Conservation (phyloP, 495 filamentous ascomycete species). For the Aspergillus baeticus region DNA sequence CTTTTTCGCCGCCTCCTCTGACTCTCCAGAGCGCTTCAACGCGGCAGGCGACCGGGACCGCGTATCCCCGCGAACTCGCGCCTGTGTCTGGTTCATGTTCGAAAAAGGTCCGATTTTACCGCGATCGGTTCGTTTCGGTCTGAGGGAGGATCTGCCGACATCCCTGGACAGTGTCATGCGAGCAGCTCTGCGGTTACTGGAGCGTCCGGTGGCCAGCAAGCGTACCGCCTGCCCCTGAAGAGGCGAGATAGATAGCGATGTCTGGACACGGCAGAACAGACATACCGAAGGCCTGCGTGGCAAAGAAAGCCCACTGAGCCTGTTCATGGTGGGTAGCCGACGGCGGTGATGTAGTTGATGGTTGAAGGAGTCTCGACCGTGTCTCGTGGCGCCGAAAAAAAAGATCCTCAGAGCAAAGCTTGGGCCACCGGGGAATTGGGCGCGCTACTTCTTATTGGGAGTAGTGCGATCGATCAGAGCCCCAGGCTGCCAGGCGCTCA, state of each 20-base stretch:
- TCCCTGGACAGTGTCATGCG: slow-evolving; percentile 78
- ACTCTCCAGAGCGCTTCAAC: slow-evolving; percentile 35
- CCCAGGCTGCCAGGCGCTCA: slow-evolving; percentile 22
- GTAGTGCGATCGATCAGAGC: slow-evolving; percentile 31
- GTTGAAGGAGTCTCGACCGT: background rate
- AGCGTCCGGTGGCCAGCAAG: slow-evolving; percentile 38
- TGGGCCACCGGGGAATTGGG: slow-evolving; percentile 12
- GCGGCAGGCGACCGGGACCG: slow-evolving; percentile 39
- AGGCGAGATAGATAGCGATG: slow-evolving; percentile 16
- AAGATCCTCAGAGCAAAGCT: slow-evolving; percentile 19
- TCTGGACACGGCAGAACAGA: slow-evolving; percentile 39
- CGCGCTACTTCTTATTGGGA: slow-evolving; percentile 21
- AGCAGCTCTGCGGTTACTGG: slow-evolving; percentile 50
- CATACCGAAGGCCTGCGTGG: slow-evolving; percentile 36
- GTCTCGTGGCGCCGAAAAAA: slow-evolving; percentile 7
- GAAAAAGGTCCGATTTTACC: slow-evolving; percentile 64
- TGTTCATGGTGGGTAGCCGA: slow-evolving; percentile 14
- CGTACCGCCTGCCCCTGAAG: slow-evolving; percentile 34
- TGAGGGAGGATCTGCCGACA: slow-evolving; percentile 56
- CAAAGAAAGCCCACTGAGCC: slow-evolving; percentile 33
- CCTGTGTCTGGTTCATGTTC: slow-evolving; percentile 74
- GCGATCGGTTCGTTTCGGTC: slow-evolving; percentile 32
- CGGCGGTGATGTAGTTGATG: background rate
- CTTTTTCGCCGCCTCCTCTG: slow-evolving; percentile 31
- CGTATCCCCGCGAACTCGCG: slow-evolving; percentile 50